Evolutionary conservation across 306 rosid species (phyloP).

Genomic region (Quercus alba): DNA sequence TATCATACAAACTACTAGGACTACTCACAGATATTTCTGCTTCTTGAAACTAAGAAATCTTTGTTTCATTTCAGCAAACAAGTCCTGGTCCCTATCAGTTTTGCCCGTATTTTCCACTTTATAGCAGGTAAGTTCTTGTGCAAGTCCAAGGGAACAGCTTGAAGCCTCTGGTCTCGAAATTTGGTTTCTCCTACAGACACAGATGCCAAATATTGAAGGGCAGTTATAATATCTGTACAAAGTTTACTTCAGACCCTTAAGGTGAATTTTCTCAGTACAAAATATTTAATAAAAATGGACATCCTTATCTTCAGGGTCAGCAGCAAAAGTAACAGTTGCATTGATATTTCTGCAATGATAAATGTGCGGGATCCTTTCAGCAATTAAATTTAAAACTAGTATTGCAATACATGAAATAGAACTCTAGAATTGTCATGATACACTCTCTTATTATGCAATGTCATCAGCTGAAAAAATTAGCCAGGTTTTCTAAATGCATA

Average conservation of each 20-base stretch:
- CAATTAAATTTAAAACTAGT: not conserved
- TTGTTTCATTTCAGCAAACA: constrained; percentile 60
- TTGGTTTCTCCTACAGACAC: constrained; percentile 31
- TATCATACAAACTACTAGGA: constrained; percentile 1
- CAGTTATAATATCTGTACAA: not conserved
- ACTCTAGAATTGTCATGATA: not conserved
- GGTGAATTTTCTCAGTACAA: not conserved
- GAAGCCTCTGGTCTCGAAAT: constrained; percentile 23
- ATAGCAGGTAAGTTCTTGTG: constrained; percentile 14
- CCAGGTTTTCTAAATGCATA: not conserved
- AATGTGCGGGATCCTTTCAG: not conserved
- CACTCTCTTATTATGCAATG: not conserved
- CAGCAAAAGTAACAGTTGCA: not conserved
- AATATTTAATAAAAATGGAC: not conserved
- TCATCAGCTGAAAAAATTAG: not conserved
- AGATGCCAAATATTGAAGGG: not conserved
- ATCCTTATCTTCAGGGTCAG: not conserved
- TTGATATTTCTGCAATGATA: not conserved
- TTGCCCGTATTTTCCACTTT: constrained; percentile 24
- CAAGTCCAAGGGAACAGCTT: constrained; percentile 8
- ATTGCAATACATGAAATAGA: not conserved
- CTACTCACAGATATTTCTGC: constrained; percentile 62
- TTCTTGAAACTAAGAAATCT: constrained; percentile 73
- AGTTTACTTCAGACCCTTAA: constrained; percentile 3
- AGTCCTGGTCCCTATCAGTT: constrained; percentile 29